Conservation (phyloP, 345 rosid species). For the Linum tenue region DNA sequence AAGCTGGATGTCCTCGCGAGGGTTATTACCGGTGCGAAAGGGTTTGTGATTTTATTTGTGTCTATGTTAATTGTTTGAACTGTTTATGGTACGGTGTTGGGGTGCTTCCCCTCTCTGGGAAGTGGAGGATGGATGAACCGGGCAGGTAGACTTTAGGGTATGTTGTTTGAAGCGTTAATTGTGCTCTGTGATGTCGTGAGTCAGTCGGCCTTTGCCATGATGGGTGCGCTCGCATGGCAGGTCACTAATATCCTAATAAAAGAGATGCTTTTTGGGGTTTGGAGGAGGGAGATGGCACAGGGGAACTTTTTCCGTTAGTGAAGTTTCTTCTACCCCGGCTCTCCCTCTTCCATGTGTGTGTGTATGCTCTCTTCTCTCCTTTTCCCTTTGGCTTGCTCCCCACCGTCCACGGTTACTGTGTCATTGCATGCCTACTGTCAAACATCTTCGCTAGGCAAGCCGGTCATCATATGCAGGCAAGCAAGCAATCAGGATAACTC, state of each 20-base stretch:
- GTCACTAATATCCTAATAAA: conserved; percentile 31
- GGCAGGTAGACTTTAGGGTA: background rate
- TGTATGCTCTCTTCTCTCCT: background rate
- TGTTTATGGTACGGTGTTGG: background rate
- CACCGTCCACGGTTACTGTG: no score
- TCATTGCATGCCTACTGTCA: no score
- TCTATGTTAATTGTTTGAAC: no score
- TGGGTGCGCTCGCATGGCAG: conserved; percentile 98
- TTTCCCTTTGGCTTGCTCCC: background rate
- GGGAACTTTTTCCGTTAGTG: background rate
- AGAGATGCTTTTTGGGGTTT: conserved; percentile 15
- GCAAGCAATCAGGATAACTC: no score
- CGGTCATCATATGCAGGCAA: no score
- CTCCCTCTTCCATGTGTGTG: conserved; percentile 19
- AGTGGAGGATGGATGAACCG: background rate
- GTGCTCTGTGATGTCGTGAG: background rate
- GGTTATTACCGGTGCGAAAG: background rate
- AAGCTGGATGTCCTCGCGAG: no score
- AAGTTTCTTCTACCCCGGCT: conserved; percentile 20
- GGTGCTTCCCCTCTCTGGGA: no score
- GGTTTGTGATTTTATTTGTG: background rate
- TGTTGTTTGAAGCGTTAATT: background rate
- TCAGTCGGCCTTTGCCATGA: conserved; percentile 64
- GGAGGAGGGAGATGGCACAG: conserved; percentile 11
- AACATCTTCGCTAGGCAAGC: no score